A percentile compares a stretch with the other conserved stretches of the same genome.
phyloP scores from a whole-genome alignment of 1,284 basidiomycete species.

The Tausonia pullulans region DNA sequence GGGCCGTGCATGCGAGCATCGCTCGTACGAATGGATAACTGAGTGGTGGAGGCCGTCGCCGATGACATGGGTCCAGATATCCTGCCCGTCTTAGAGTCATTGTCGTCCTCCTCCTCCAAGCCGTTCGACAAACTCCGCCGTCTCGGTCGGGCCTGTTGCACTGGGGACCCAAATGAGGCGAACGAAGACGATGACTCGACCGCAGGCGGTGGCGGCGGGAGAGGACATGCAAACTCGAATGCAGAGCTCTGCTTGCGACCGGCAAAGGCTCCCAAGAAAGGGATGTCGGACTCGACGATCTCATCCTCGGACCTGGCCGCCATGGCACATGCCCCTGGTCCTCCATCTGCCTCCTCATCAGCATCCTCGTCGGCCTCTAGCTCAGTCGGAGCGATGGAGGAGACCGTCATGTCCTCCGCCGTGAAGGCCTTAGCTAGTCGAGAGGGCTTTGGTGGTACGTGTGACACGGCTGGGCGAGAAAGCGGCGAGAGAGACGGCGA shows the following conservation, averaged over 20 bases:
- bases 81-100: neutral
- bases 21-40: neutral
- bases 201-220: slow-evolving; percentile 34
- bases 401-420: slow-evolving; percentile 6
- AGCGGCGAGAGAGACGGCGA: slow-evolving; percentile 20
- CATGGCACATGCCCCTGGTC: neutral
- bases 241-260: slow-evolving; percentile 31
- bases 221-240: slow-evolving; percentile 64
- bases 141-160: no score
- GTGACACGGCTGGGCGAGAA: neutral
- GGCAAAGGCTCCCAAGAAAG: slow-evolving; percentile 29
- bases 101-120: neutral
- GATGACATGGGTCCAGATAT: neutral
- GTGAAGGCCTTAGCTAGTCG: slow-evolving; percentile 5
- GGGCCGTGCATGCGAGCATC: slow-evolving; percentile 1
- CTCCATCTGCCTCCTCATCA: neutral
- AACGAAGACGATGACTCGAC: neutral
- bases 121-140: neutral
- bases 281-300: slow-evolving; percentile 30
- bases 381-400: slow-evolving; percentile 6
- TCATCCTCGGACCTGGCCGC: slow-evolving; percentile 18
- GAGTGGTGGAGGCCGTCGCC: neutral
- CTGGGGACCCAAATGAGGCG: neutral
- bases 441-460: slow-evolving; percentile 5
- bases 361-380: slow-evolving; percentile 1